Percentiles rank a stretch among this genome's conserved stretches.
Conservation (phyloP, 2,329 filamentous ascomycete species). For the Tetracladium maxilliforme region DNA sequence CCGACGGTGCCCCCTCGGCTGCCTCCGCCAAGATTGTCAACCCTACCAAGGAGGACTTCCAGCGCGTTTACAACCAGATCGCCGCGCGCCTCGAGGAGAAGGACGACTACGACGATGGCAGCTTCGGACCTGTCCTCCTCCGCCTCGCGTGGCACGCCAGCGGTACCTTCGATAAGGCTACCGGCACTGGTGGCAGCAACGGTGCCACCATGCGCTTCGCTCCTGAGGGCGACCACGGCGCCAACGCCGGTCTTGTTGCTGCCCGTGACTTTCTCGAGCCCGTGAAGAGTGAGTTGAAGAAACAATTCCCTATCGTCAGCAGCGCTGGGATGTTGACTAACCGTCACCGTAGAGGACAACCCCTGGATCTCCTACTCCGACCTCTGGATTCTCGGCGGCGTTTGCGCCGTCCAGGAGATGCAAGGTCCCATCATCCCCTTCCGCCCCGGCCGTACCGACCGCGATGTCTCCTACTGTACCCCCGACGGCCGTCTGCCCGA, state of each 20-base stretch:
- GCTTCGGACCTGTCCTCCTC: conserved; percentile 82
- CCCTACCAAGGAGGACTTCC: conserved; percentile 77
- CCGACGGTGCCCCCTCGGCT: conserved; percentile 28
- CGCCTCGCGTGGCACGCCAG: conserved; percentile 89
- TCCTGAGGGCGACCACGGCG: conserved; percentile 79
- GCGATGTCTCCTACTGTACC: conserved; percentile 71
- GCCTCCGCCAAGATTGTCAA: conserved; percentile 31
- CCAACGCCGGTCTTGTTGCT: conserved; percentile 77
- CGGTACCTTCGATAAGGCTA: conserved; percentile 82
- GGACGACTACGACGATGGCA: conserved; percentile 92
- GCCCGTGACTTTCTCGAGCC: conserved; percentile 90
- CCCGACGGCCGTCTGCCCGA: conserved; percentile 87
- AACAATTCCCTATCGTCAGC: not conserved
- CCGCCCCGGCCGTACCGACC: conserved; percentile 73
- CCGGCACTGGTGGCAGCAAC: conserved; percentile 83
- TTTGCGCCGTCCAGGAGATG: conserved; percentile 87
- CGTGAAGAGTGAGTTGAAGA: conserved; percentile 51
- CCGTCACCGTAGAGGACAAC: conserved; percentile 45
- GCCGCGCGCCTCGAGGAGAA: conserved; percentile 70
- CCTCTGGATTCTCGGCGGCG: conserved; percentile 84
- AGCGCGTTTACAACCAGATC: conserved; percentile 85
- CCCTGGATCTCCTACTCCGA: conserved; percentile 96
- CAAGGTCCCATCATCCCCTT: conserved; percentile 77
- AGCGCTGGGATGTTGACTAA: conserved; percentile 5
- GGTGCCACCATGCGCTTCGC: conserved; percentile 94